phyloP scores from a whole-genome alignment of 805 yeast genomes.

The Schwanniomyces vanrijiae region DNA sequence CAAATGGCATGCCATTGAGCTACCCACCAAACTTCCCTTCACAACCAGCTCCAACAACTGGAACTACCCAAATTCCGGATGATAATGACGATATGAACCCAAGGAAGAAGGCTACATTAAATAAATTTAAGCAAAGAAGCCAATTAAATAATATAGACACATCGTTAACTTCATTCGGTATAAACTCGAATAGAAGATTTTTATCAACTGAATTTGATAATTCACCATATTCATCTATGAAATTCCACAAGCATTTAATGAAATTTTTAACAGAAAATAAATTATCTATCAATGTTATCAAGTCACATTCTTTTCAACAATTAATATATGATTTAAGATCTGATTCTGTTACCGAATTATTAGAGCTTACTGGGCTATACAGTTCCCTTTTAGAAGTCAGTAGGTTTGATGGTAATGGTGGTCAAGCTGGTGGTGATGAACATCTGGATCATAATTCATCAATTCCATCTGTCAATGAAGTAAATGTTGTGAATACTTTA shows the following conservation, averaged over 20 bases:
- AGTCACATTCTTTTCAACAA: constrained; percentile 52
- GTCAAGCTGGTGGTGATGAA: constrained; percentile 6
- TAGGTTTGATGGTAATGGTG: constrained; percentile 18
- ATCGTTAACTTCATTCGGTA: constrained; percentile 8
- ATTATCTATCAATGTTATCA: constrained; percentile 46
- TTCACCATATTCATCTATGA: constrained; percentile 43
- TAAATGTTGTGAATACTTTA: constrained; percentile 22
- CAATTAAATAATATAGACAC: constrained; percentile 6
- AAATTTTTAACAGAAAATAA: constrained; percentile 53
- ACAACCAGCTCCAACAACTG: constrained; percentile 1
- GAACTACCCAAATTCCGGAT: neutral
- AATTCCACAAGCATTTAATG: constrained; percentile 52
- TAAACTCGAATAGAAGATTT: constrained; percentile 15
- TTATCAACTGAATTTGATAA: constrained; percentile 37
- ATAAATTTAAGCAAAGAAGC: constrained; percentile 8
- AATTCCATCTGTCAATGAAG: constrained; percentile 20
- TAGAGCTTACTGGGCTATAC: constrained; percentile 47
- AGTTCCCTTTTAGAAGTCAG: constrained; percentile 46
- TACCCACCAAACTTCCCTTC: constrained; percentile 15
- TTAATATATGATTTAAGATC: constrained; percentile 50
- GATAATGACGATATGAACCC: constrained; percentile 6
- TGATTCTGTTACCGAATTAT: constrained; percentile 45
- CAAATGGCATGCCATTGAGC: constrained; percentile 25
- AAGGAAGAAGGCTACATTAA: constrained; percentile 6
- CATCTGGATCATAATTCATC: constrained; percentile 6